These are phyloP conservation scores for Apiotrichum siamense DNA, from an alignment of 1,284 basidiomycete genomes.

Conservation along the genomic window DNA sequence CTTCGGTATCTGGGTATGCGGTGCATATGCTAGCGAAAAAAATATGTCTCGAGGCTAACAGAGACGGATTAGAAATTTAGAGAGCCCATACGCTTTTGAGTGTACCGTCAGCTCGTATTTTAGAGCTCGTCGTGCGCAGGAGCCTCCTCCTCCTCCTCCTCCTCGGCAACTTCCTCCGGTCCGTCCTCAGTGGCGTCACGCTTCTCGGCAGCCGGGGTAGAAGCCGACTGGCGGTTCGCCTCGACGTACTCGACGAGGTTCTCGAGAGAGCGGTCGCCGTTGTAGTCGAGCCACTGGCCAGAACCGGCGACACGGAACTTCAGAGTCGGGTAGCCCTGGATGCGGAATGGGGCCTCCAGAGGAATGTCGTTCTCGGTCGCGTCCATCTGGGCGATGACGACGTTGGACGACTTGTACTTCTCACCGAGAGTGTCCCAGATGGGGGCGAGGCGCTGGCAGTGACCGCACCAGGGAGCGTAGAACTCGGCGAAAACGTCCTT, in stretches of 20 bases:
- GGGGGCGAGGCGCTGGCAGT: conserved; percentile 68
- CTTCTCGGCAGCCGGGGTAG: conserved; percentile 17
- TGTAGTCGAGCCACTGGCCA: conserved; percentile 82
- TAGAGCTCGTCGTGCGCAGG: conserved; percentile 45
- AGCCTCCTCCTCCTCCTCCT: conserved; percentile 23
- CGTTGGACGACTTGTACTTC: conserved; percentile 72
- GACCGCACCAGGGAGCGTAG: conserved; percentile 84
- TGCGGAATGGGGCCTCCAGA: conserved; percentile 72
- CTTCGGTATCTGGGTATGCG: conserved; percentile 1
- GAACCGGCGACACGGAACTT: conserved; percentile 93
- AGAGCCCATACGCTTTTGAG: background rate
- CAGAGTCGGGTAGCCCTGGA: conserved; percentile 81
- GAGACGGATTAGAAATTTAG: background rate
- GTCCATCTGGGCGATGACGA: conserved; percentile 92
- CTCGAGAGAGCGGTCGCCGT: conserved; percentile 84
- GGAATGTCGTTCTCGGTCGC: conserved; percentile 96
- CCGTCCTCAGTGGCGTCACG: conserved; percentile 23
- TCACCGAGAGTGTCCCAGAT: conserved; percentile 89
- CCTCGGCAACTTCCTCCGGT: conserved; percentile 21
- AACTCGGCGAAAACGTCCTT: conserved; percentile 98
- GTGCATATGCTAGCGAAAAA: background rate
- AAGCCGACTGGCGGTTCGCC: conserved; percentile 63
- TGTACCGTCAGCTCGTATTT: background rate
- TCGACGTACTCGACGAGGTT: conserved; percentile 77
- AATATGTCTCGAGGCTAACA: background rate